Percentiles rank a stretch among this genome's conserved stretches.
phyloP scores from a whole-genome alignment of 129 eudicot species.

The Logfia minima region DNA sequence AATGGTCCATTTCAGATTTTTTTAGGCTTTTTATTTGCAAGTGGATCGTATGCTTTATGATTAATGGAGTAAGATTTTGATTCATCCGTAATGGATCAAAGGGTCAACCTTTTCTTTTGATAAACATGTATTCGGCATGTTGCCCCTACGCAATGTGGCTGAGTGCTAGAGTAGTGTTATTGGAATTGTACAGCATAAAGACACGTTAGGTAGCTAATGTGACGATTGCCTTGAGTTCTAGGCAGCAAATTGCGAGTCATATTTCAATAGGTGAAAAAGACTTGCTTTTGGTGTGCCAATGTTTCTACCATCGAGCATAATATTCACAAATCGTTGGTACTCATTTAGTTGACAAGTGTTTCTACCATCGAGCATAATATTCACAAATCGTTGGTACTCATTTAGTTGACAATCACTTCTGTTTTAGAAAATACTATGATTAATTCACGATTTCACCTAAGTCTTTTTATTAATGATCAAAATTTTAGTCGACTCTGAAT shows the following conservation, averaged over 20 bases:
- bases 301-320: not conserved
- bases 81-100: slow-evolving; percentile 14
- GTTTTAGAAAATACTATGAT: no score
- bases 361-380: not conserved
- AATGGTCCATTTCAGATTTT: not conserved
- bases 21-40: slow-evolving; percentile 13
- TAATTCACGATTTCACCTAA: no score
- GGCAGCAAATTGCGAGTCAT: not conserved
- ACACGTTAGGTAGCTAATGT: not conserved
- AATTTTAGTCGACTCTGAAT: no score
- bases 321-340: not conserved
- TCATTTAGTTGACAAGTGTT: not conserved
- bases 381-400: not conserved
- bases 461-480: no score
- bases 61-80: slow-evolving; percentile 24
- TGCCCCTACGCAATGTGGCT: slow-evolving; percentile 10
- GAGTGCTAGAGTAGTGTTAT: slow-evolving; percentile 3
- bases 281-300: not conserved
- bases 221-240: not conserved
- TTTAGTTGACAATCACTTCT: no score
- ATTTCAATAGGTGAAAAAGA: not conserved
- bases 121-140: not conserved
- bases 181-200: slow-evolving; percentile 15
- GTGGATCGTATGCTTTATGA: slow-evolving; percentile 30
- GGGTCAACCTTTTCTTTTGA: slow-evolving; percentile 1